Evolutionary conservation across 192 early-diverging fungal genomes (phyloP).

Genomic region (Mortierella antarctica): DNA sequence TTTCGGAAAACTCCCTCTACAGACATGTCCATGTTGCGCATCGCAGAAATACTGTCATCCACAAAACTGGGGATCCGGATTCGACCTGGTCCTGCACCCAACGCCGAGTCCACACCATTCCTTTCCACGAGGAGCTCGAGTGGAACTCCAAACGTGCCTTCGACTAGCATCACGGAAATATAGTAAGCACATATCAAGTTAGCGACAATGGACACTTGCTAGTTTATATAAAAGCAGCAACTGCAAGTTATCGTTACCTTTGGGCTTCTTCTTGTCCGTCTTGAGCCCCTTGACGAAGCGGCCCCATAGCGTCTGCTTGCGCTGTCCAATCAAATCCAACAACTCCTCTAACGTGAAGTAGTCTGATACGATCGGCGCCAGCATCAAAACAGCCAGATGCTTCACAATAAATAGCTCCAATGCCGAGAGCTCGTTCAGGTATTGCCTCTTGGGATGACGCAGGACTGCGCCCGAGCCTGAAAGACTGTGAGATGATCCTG

Average conservation of each 20-base stretch:
- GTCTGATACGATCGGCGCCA: slow-evolving; percentile 77
- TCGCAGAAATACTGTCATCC: slow-evolving; percentile 79
- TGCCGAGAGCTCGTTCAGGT: slow-evolving; percentile 75
- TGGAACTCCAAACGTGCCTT: slow-evolving; percentile 92
- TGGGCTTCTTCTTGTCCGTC: slow-evolving; percentile 64
- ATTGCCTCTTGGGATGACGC: slow-evolving; percentile 51
- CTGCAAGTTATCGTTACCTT: slow-evolving; percentile 52
- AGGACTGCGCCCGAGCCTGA: background rate
- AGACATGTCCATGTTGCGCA: slow-evolving; percentile 81
- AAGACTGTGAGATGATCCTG: slow-evolving; percentile 1
- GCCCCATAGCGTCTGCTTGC: slow-evolving; percentile 85
- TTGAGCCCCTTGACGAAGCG: slow-evolving; percentile 75
- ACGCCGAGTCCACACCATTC: slow-evolving; percentile 84
- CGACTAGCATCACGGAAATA: slow-evolving; percentile 35
- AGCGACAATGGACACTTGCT: background rate
- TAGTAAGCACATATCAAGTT: background rate
- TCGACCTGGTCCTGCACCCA: slow-evolving; percentile 72
- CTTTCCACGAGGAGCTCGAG: slow-evolving; percentile 86
- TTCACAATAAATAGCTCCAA: slow-evolving; percentile 87
- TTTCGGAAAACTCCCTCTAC: slow-evolving; percentile 97
- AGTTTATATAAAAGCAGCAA: background rate
- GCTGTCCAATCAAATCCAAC: slow-evolving; percentile 77
- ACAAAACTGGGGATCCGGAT: slow-evolving; percentile 88
- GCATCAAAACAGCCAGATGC: slow-evolving; percentile 82
- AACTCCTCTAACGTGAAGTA: slow-evolving; percentile 80